phyloP scores from a whole-genome alignment of 2,329 filamentous ascomycete genomes.

The Stagonosporopsis cucurbitacearum region DNA sequence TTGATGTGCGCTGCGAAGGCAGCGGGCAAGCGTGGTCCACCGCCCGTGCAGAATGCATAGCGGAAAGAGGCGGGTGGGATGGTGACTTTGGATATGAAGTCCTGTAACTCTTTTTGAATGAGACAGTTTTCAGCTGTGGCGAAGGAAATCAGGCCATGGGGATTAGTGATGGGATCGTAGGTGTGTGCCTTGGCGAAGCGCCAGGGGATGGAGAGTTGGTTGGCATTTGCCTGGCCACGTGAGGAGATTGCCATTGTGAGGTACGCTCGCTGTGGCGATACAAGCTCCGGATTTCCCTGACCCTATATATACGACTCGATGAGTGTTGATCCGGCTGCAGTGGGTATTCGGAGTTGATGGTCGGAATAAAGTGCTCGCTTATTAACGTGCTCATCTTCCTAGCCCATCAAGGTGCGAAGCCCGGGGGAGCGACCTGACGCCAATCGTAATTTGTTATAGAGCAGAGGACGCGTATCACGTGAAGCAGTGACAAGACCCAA shows the following conservation, averaged over 20 bases:
- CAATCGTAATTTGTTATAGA: not conserved
- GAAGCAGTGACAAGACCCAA: not conserved
- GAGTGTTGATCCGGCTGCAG: not conserved
- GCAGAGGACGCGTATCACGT: not conserved
- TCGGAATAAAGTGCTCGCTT: slow-evolving; percentile 10
- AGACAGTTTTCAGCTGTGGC: slow-evolving; percentile 61
- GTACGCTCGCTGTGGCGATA: not conserved
- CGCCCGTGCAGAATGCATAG: not conserved
- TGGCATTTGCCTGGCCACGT: slow-evolving; percentile 19
- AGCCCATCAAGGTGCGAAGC: slow-evolving; percentile 3
- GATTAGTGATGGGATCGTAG: slow-evolving; percentile 53
- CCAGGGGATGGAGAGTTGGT: slow-evolving; percentile 22
- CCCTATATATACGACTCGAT: not conserved
- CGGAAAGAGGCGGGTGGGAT: not conserved
- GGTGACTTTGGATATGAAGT: not conserved
- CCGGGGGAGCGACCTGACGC: not conserved
- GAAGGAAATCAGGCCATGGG: slow-evolving; percentile 56
- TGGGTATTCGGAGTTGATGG: slow-evolving; percentile 1
- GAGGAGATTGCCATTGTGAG: slow-evolving; percentile 9
- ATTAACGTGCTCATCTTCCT: slow-evolving; percentile 16
- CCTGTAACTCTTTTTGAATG: slow-evolving; percentile 55
- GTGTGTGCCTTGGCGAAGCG: slow-evolving; percentile 16
- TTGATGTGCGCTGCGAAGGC: slow-evolving; percentile 3
- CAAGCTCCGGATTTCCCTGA: not conserved
- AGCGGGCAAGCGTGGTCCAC: not conserved